Base-by-base conservation (phyloP, 2,329 filamentous ascomycete species). In the Fusarium sp. region DNA sequence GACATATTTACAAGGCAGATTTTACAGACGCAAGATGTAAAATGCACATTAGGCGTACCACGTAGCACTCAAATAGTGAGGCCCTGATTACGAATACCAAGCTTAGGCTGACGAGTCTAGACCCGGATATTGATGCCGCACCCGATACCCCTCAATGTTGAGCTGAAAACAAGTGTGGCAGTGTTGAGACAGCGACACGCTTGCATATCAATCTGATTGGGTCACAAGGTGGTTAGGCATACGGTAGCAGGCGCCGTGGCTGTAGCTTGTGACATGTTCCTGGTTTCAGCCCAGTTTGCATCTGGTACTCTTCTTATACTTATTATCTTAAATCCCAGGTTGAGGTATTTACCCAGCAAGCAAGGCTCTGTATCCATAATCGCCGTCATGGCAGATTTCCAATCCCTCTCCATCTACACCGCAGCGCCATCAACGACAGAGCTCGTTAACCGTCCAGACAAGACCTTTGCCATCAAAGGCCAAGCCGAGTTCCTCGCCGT, bases 401-500 rank as follows among this genome's bases (percentile, higher is more conserved):
- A 42, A 42, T 42, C 40, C n/a, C n/a, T 42, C 6, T 42, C n/a
- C 0, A 42, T 42, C 11, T 42, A 42, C 2, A 22, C 40, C 13
- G 40, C 40, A 0, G 40, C n/a, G 0, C 40, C 40, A 11, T 42
- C 40, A 8, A n/a, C n/a, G 5, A 42, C 40, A 22, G 40, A 42
- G 5, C 40, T 42, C 11, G 40, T 42, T 1, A 42, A 22, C 6
- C 40, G 40, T 5, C 40, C 40, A 14, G 40, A 42, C 11, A 42
- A 42, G 1, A 42, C 40, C 0, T 42, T 42, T 2, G 40, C 40
- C n/a, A n/a, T 42, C 20, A 42, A 42, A 42, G 59, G 47, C 1
- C 64, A 66, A 25, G 59, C 64, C 1, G 64, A 63, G 10, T 66
- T 66, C 10, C 25, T 66, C 11, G 64, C 64, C 0, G 47, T 63